Conservation (phyloP, 2,329 filamentous ascomycete species). For the Penicillium sp. region DNA sequence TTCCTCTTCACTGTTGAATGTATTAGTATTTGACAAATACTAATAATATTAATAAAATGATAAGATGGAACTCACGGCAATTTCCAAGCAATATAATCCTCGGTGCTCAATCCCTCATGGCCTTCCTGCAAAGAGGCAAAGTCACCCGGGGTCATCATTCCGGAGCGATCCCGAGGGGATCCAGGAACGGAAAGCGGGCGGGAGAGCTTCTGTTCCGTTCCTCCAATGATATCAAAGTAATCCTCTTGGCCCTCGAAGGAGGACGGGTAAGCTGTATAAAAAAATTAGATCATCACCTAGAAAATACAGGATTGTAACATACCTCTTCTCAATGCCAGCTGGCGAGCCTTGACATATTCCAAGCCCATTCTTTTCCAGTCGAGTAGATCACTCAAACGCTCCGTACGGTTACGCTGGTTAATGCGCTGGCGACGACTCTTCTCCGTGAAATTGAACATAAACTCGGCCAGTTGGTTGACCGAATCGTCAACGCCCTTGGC, state of each 20-base stretch:
- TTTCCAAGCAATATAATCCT: conserved; percentile 98
- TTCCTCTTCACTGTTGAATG: conserved; percentile 73
- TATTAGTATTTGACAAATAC: conserved; percentile 7
- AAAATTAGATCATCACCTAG: conserved; percentile 15
- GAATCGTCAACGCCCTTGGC: conserved; percentile 96
- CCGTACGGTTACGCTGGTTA: conserved; percentile 96
- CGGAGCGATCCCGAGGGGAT: conserved; percentile 82
- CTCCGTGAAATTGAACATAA: conserved; percentile 89
- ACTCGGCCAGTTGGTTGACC: conserved; percentile 87
- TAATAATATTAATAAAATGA: no score
- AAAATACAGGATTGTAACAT: conserved; percentile 8
- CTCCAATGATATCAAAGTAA: conserved; percentile 86
- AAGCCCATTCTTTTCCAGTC: conserved; percentile 99
- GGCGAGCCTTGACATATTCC: conserved; percentile 97
- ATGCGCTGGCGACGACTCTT: conserved; percentile 97
- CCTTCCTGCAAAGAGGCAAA: conserved; percentile 96
- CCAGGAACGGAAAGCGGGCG: conserved; percentile 91
- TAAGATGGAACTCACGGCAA: conserved; percentile 71
- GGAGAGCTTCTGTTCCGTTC: conserved; percentile 92
- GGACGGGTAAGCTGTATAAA: conserved; percentile 69
- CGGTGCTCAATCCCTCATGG: conserved; percentile 86
- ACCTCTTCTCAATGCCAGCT: conserved; percentile 79
- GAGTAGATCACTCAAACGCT: conserved; percentile 87
- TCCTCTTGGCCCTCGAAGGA: conserved; percentile 77
- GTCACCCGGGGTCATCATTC: conserved; percentile 99